Evolutionary conservation across 2,329 filamentous ascomycete species (phyloP), one percentile per base, ranked within the genome.

Genomic region (Pseudopyrenochaeta lycopersici): DNA sequence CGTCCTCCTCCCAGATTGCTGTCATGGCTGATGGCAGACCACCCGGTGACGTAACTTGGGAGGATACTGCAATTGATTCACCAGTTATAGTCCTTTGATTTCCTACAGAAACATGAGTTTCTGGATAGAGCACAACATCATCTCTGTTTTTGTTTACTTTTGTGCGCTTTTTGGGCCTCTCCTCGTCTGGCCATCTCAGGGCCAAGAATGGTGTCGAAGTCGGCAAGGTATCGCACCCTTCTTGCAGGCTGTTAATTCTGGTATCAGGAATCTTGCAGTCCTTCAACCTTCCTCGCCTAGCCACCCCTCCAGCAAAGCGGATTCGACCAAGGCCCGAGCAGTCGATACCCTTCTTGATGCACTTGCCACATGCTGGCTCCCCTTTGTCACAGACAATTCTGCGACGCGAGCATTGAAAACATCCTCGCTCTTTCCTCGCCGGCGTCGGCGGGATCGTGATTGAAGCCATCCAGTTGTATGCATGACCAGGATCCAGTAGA

Each of bases 351-450:
- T 69, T 71, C 49, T 78, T 78, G 9, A 66, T 56, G 48, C 77
- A 79, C 45, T 79, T 79, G 17, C 63, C 55, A 50, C 77, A 79
- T 49, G 70, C 63, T 1, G 77, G 77, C 42, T 76, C 70, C 15
- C 68, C 66, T 53, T 74, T 76, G 58, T 79, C 77, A 58, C 77
- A 79, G 29, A 68, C 70, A 23, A 79, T 72, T 20, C 77, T 71
- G 31, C 77, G 68, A 4, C 66, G 63, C 33, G 66, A 67, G 56
- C 77, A 79, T 57, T 79, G 73, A 32, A 74, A 72, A 44, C 77
- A 79, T 17, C 77, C 65, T 58, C 23, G 44, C 33, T 52, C 44
- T 38, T 36, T 36, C 23, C 9, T 27, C 23, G 23, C 23, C 23
- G 23, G 23, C 23, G 23, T 27, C 23, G 23, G 23, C 23, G 23